Percentiles rank a stretch among this genome's conserved stretches.
Evolutionary conservation across 2,329 filamentous ascomycete genomes (phyloP).

Genomic region (Cladorrhinum sp.): DNA sequence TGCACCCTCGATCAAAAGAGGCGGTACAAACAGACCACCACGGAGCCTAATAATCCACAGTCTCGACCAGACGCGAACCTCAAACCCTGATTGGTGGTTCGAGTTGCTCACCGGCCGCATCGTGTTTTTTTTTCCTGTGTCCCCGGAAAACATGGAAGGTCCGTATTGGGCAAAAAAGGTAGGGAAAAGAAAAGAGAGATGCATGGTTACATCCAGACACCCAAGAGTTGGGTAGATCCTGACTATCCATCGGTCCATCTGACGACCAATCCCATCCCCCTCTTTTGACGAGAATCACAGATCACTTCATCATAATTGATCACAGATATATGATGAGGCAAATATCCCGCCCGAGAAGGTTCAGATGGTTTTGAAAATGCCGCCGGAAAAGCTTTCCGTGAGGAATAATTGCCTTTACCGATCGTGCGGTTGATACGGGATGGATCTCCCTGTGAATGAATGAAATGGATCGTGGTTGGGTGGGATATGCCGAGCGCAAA

Average conservation of each 20-base stretch:
- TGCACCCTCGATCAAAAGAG: not conserved
- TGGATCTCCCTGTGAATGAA: not conserved
- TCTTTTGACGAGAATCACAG: not conserved
- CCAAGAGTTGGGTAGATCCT: constrained; percentile 1
- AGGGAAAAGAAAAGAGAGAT: not conserved
- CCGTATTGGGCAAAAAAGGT: not conserved
- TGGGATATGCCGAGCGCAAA: not conserved
- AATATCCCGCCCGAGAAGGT: not conserved
- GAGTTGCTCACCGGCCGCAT: not conserved
- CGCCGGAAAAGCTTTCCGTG: constrained; percentile 8
- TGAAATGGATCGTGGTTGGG: not conserved
- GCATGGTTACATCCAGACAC: not conserved
- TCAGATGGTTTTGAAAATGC: not conserved
- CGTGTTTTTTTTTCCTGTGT: not conserved
- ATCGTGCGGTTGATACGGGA: not conserved
- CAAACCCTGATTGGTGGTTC: not conserved
- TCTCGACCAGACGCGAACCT: not conserved
- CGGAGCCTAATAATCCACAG: not conserved
- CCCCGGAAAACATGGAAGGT: not conserved
- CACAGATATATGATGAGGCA: not conserved
- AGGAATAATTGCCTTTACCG: not conserved
- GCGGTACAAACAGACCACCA: not conserved
- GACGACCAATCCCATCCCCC: not conserved
- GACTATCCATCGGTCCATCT: not conserved
- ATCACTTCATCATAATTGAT: not conserved